phyloP scores from a whole-genome alignment of 192 early-diverging fungal genomes.

The Coemansia aciculifera region DNA sequence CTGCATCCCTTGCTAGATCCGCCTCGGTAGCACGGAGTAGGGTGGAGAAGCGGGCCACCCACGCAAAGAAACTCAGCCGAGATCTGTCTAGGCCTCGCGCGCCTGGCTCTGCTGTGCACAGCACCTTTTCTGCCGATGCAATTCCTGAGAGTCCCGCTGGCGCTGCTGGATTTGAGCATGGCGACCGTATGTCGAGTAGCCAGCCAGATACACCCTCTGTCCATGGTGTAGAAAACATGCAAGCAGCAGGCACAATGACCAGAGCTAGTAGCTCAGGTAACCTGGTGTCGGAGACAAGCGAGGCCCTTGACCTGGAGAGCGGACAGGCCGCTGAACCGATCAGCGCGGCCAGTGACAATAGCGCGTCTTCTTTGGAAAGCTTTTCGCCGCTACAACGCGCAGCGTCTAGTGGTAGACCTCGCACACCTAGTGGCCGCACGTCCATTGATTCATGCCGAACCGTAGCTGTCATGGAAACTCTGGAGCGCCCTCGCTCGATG shows the following conservation, averaged over 20 bases:
- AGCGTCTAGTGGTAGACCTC: constrained; percentile 23
- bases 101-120: neutral
- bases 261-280: neutral
- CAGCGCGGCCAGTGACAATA: neutral
- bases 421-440: constrained; percentile 33
- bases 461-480: constrained; percentile 47
- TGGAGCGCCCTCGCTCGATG: constrained; percentile 16
- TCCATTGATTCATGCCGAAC: constrained; percentile 49
- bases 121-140: neutral
- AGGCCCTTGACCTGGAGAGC: neutral
- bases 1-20: constrained; percentile 20
- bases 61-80: constrained; percentile 3
- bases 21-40: constrained; percentile 5
- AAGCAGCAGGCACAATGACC: neutral
- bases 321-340: neutral
- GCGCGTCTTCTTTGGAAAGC: neutral
- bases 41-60: neutral
- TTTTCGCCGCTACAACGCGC: constrained; percentile 15
- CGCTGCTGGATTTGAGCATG: neutral
- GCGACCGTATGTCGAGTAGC: constrained; percentile 11
- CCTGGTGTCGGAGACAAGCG: neutral
- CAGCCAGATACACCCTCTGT: constrained; percentile 16
- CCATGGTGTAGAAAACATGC: neutral
- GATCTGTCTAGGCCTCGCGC: neutral
- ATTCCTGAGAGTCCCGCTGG: neutral